These are phyloP conservation scores for Coprinopsis marcescibilis DNA, from an alignment of 768 basidiomycete species.

Conservation along the genomic window DNA sequence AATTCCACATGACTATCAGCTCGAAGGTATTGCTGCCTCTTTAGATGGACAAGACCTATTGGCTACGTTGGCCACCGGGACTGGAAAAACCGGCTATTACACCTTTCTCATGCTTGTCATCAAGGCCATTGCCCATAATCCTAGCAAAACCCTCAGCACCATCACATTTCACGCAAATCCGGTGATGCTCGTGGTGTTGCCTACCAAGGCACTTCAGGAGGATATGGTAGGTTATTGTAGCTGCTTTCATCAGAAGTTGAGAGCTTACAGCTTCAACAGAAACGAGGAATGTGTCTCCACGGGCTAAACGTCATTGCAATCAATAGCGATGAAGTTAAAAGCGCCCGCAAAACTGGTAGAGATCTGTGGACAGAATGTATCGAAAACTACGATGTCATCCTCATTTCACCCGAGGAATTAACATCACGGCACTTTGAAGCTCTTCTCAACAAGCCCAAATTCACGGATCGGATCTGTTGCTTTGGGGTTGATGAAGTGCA, in stretches of 20 bases:
- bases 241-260: background rate
- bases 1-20: constrained; percentile 17
- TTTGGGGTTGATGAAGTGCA: constrained; percentile 25
- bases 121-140: constrained; percentile 8
- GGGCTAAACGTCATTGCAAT: constrained; percentile 18
- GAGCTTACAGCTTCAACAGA: background rate
- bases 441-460: constrained; percentile 14
- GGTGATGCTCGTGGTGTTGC: constrained; percentile 17
- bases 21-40: constrained; percentile 13
- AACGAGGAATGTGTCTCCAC: constrained; percentile 4
- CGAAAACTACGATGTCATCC: constrained; percentile 13
- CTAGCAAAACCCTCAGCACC: background rate
- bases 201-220: constrained; percentile 19
- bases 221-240: constrained; percentile 17
- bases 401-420: constrained; percentile 21
- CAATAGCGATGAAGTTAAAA: constrained; percentile 14
- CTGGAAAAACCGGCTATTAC: constrained; percentile 7
- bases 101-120: constrained; percentile 3
- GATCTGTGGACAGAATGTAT: constrained; percentile 16
- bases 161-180: constrained; percentile 13
- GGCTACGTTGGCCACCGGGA: constrained; percentile 5
- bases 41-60: constrained; percentile 1
- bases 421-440: constrained; percentile 14
- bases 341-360: constrained; percentile 3
- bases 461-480: constrained; percentile 16